Evolutionary conservation across 1,139 yeast genomes (phyloP).

Genomic region (Taiozyma sp.): DNA sequence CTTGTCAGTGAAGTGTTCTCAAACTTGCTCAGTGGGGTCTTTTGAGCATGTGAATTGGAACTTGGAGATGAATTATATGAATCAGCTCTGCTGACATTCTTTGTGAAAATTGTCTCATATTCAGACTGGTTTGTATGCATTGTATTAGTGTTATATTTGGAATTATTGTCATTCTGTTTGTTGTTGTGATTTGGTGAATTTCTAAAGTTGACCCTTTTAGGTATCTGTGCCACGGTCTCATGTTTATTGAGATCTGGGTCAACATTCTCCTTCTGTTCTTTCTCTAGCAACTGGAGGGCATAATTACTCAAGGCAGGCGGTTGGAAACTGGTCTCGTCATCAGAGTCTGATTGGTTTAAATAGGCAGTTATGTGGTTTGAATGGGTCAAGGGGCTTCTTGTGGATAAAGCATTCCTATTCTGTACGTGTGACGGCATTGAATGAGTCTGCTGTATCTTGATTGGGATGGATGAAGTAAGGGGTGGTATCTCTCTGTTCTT

Average conservation of each 20-base stretch:
- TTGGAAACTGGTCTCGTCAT: constrained; percentile 47
- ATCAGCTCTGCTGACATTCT: constrained; percentile 4
- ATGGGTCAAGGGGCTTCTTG: not conserved
- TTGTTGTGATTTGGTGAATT: constrained; percentile 12
- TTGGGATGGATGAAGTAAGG: not conserved
- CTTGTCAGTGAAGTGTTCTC: constrained; percentile 7
- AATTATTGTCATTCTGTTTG: constrained; percentile 7
- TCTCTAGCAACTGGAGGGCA: constrained; percentile 36
- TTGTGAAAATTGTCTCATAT: constrained; percentile 21
- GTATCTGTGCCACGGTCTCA: constrained; percentile 1
- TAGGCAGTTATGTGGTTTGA: constrained; percentile 1
- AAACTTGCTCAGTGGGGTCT: constrained; percentile 15
- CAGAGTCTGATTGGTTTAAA: constrained; percentile 16
- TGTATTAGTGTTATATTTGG: constrained; percentile 9
- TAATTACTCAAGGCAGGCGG: constrained; percentile 67
- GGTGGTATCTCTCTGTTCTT: not conserved
- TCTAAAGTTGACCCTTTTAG: constrained; percentile 20
- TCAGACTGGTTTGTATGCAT: constrained; percentile 18
- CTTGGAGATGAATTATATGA: not conserved
- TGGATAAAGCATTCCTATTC: not conserved
- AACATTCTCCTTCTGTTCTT: constrained; percentile 17
- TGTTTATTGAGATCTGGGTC: not conserved
- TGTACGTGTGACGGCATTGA: not conserved
- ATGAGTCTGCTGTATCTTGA: not conserved
- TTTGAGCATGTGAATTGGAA: constrained; percentile 1